These are phyloP conservation scores for Leptoxyphium fumago DNA, from an alignment of 2,329 filamentous ascomycete genomes.

Conservation along the genomic window DNA sequence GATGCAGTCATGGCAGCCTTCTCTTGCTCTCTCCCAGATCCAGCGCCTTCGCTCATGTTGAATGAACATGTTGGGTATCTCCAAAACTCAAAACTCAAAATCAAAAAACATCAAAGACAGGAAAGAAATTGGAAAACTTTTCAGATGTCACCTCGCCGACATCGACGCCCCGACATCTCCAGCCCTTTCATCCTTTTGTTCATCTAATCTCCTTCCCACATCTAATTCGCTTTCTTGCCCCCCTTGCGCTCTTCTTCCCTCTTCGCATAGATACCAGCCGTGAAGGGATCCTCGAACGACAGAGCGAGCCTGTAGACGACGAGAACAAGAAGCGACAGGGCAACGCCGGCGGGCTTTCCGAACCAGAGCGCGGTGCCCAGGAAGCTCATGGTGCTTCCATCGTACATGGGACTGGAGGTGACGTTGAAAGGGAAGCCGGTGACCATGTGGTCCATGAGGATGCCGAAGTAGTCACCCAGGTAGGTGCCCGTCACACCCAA, in stretches of 20 bases:
- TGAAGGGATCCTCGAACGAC: constrained; percentile 87
- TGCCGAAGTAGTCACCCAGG: constrained; percentile 95
- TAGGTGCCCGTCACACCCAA: constrained; percentile 93
- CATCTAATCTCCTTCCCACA: constrained; percentile 1
- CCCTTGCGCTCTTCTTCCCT: constrained; percentile 41
- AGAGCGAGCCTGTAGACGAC: constrained; percentile 69
- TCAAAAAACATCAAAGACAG: background rate
- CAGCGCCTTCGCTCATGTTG: constrained; percentile 15
- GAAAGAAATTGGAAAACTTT: background rate
- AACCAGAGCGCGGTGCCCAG: constrained; percentile 71
- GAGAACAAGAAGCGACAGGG: constrained; percentile 62
- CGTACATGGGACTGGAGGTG: constrained; percentile 87
- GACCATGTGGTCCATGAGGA: constrained; percentile 89
- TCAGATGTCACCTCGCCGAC: background rate
- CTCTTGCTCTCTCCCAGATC: background rate
- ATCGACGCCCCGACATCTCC: background rate
- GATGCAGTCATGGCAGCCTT: background rate
- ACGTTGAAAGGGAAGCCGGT: constrained; percentile 94
- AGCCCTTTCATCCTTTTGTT: constrained; percentile 6
- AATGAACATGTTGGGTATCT: constrained; percentile 14
- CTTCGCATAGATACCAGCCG: constrained; percentile 81
- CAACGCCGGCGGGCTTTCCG: constrained; percentile 72
- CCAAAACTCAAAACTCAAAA: background rate
- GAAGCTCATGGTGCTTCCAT: constrained; percentile 85
- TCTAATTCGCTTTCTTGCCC: constrained; percentile 19